These are phyloP conservation scores for Mycena vitilis DNA, from an alignment of 768 basidiomycete genomes.

Conservation along the genomic window DNA sequence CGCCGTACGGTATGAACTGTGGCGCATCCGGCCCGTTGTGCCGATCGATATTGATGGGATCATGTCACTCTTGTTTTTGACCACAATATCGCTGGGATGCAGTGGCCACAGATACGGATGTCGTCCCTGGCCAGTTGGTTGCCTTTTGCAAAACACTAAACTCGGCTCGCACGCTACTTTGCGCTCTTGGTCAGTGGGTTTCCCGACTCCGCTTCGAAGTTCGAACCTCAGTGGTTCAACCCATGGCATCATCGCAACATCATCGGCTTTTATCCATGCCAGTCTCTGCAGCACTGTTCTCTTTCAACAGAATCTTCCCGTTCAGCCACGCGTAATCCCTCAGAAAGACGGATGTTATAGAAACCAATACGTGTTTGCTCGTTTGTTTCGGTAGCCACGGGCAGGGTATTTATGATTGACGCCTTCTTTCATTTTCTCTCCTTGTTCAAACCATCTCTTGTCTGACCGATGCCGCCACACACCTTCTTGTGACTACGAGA, in stretches of 20 bases:
- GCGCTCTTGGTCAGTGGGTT: slow-evolving; percentile 80
- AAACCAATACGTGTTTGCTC: not conserved
- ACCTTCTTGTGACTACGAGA: no score
- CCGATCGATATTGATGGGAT: no score
- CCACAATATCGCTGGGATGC: slow-evolving; percentile 16
- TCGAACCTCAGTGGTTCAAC: no score
- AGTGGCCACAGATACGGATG: slow-evolving; percentile 77
- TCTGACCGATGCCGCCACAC: not conserved
- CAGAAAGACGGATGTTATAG: not conserved
- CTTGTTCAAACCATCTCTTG: not conserved
- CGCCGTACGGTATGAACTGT: no score
- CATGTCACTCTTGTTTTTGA: not conserved
- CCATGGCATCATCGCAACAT: no score
- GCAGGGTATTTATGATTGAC: slow-evolving; percentile 7
- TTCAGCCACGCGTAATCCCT: slow-evolving; percentile 73
- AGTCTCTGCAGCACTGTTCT: slow-evolving; percentile 41
- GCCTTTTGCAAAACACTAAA: slow-evolving; percentile 93
- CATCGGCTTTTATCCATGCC: no score
- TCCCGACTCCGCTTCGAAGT: slow-evolving; percentile 11
- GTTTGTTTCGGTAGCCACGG: no score
- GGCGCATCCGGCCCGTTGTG: no score
- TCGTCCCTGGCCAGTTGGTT: slow-evolving; percentile 82
- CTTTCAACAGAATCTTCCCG: slow-evolving; percentile 92
- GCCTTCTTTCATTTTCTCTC: not conserved
- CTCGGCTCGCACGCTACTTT: slow-evolving; percentile 63